These are phyloP conservation scores for Microstegium vimineum DNA, from an alignment of 176 grass and related monocot genomes.

Conservation along the genomic window DNA sequence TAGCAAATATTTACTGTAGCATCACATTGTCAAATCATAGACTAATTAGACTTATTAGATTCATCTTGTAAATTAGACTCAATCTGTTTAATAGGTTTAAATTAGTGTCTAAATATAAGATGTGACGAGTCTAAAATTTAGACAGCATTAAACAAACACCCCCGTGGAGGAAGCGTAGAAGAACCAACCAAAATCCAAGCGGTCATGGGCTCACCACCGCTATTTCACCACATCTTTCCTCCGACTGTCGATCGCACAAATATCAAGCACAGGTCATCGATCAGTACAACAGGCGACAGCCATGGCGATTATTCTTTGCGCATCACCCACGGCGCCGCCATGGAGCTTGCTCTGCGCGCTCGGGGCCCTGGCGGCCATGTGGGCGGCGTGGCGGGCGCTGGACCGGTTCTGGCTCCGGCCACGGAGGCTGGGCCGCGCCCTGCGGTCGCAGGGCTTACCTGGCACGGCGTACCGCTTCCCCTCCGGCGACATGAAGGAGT, in stretches of 20 bases:
- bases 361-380: neutral
- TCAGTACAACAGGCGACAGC: too few relatives aligned
- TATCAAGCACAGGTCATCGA: too few relatives aligned
- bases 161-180: neutral
- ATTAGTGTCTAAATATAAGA: too few relatives aligned
- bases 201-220: neutral
- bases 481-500: conserved; percentile 36
- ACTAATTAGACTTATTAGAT: too few relatives aligned
- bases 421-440: conserved; percentile 17
- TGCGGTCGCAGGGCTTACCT: conserved; percentile 43
- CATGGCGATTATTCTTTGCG: neutral
- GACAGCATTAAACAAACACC: too few relatives aligned
- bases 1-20: too few relatives aligned
- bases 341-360: conserved; percentile 29
- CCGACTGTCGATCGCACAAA: neutral
- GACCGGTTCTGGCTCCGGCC: conserved; percentile 26
- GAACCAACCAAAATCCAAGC: neutral
- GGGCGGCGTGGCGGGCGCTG: neutral
- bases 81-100: too few relatives aligned
- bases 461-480: conserved; percentile 37
- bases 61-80: too few relatives aligned
- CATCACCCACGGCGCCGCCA: neutral
- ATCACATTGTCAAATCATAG: too few relatives aligned
- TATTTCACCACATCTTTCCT: neutral
- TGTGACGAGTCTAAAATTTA: too few relatives aligned